Percentiles rank a stretch among this genome's conserved stretches.
Conservation (phyloP, 305 asterid genomes). For the Fraxinus baroniana region DNA sequence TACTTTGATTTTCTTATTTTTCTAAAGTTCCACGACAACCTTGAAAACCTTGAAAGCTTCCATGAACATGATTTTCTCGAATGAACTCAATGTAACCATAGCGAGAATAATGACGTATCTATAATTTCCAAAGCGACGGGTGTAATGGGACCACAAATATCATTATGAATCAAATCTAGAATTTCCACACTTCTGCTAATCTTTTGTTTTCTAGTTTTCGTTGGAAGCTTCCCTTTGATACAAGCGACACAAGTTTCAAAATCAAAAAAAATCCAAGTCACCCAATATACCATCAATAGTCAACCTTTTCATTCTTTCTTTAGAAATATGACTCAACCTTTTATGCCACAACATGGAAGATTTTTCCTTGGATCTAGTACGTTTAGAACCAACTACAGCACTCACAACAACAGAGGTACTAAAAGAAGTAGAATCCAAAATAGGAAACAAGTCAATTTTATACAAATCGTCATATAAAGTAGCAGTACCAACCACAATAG, state of each 20-base stretch:
- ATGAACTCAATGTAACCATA: neutral
- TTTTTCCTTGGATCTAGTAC: neutral
- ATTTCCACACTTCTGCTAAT: neutral
- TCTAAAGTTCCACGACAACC: neutral
- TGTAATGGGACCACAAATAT: neutral
- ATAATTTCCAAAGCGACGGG: neutral
- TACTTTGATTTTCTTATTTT: neutral
- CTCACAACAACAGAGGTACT: neutral
- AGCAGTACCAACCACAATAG: no score
- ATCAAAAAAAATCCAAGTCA: neutral
- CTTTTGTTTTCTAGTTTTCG: neutral
- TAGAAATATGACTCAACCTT: neutral
- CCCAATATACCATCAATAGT: neutral
- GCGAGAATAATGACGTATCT: no score
- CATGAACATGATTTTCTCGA: neutral
- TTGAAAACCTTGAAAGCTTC: neutral
- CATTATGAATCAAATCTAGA: neutral
- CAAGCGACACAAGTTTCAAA: neutral
- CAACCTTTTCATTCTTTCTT: neutral
- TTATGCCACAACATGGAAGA: neutral
- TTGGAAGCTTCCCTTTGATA: neutral
- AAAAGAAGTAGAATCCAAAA: neutral
- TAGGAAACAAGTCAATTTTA: neutral
- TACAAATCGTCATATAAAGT: neutral
- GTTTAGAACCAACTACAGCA: neutral